Percentiles rank a stretch among this genome's conserved stretches.
phyloP scores from a whole-genome alignment of 108 stramenopile species.

The Cylindrotheca closterium region DNA sequence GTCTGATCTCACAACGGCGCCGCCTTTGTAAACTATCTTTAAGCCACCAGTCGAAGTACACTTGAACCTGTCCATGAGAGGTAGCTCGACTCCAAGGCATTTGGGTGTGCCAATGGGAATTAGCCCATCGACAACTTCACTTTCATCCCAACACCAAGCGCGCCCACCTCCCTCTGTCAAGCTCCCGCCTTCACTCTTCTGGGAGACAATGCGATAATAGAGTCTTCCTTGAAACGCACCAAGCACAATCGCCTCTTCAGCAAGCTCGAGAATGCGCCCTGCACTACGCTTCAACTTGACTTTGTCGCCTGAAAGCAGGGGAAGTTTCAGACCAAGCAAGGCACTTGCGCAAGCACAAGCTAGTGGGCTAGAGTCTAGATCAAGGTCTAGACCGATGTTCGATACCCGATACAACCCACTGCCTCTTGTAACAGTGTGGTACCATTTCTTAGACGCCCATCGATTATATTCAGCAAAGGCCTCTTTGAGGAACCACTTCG shows the following conservation, averaged over 20 bases:
- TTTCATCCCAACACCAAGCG: slow-evolving; percentile 84
- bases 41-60: slow-evolving; percentile 59
- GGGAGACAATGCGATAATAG: slow-evolving; percentile 82
- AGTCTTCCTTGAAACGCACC: slow-evolving; percentile 80
- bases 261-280: slow-evolving; percentile 82
- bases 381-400: slow-evolving; percentile 63
- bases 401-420: slow-evolving; percentile 62
- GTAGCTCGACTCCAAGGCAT: slow-evolving; percentile 49
- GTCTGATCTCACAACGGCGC: slow-evolving; percentile 82
- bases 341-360: slow-evolving; percentile 84
- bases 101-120: slow-evolving; percentile 49
- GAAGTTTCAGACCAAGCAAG: slow-evolving; percentile 63
- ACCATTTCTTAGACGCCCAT: slow-evolving; percentile 56
- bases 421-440: slow-evolving; percentile 53
- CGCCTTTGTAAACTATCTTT: slow-evolving; percentile 67
- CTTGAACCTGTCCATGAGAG: slow-evolving; percentile 59
- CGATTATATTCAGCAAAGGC: slow-evolving; percentile 63
- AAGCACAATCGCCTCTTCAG: slow-evolving; percentile 90
- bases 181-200: slow-evolving; percentile 87
- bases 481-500: slow-evolving; percentile 71
- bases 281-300: slow-evolving; percentile 78
- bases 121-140: slow-evolving; percentile 85
- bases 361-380: slow-evolving; percentile 72
- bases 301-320: slow-evolving; percentile 84
- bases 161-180: slow-evolving; percentile 83